Evolutionary conservation across 495 filamentous ascomycete species (phyloP).

Genomic region (Glarea lozoyensis): DNA sequence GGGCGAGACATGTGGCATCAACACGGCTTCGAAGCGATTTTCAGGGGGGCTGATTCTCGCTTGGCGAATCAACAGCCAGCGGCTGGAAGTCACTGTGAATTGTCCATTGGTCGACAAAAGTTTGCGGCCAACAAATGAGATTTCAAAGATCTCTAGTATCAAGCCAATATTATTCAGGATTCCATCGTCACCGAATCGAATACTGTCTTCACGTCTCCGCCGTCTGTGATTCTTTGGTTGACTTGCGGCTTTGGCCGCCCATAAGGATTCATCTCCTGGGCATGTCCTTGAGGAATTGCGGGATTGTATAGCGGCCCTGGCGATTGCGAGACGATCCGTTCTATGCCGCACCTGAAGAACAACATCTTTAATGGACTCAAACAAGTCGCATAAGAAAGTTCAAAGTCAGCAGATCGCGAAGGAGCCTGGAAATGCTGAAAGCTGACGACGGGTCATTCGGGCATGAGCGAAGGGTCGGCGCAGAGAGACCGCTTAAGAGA

Average conservation of each 20-base stretch:
- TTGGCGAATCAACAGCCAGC: too few species aligned
- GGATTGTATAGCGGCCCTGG: not conserved
- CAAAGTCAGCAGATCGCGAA: conserved; percentile 10
- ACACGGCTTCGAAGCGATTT: conserved; percentile 6
- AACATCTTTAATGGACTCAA: too few species aligned
- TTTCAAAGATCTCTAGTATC: conserved; percentile 1
- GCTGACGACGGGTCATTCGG: conserved; percentile 11
- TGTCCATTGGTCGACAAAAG: conserved; percentile 17
- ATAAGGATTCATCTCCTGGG: not conserved
- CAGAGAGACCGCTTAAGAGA: not conserved
- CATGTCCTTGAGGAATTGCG: not conserved
- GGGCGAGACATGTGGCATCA: conserved; percentile 9
- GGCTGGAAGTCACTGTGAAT: conserved; percentile 9
- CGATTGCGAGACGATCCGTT: too few species aligned
- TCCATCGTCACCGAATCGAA: conserved; percentile 4
- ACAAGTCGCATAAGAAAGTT: not conserved
- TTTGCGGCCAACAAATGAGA: conserved; percentile 9
- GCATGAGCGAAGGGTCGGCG: conserved; percentile 12
- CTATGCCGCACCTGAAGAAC: too few species aligned
- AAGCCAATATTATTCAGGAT: conserved; percentile 5
- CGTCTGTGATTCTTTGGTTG: not conserved
- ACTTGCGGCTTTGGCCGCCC: conserved; percentile 1
- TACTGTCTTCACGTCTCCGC: not conserved
- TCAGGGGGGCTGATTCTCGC: not conserved
- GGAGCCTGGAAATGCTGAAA: conserved; percentile 17